Evolutionary conservation across 805 yeast genomes (phyloP).

Genomic region (Vanderwaltozyma yarrowii): DNA sequence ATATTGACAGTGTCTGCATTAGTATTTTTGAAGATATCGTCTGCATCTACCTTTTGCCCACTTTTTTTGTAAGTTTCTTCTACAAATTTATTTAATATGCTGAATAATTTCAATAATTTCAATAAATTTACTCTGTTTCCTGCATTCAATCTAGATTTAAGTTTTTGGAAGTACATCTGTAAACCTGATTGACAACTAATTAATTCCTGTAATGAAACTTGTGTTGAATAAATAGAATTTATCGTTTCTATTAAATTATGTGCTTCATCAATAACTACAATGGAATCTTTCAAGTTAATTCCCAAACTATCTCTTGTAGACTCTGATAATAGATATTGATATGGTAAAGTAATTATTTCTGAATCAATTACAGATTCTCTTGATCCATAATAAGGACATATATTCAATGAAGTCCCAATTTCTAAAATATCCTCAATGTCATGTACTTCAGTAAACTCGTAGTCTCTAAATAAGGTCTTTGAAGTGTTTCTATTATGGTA

Average conservation of each 20-base stretch:
- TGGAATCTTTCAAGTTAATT: conserved; percentile 48
- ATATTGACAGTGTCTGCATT: conserved; percentile 66
- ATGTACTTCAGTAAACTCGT: conserved; percentile 43
- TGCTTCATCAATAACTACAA: conserved; percentile 85
- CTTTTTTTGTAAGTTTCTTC: conserved; percentile 29
- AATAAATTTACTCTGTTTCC: conserved; percentile 61
- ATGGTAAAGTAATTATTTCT: conserved; percentile 78
- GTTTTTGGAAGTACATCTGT: conserved; percentile 45
- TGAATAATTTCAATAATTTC: conserved; percentile 51
- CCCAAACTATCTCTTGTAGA: conserved; percentile 50
- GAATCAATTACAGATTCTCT: conserved; percentile 46
- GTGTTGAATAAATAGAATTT: conserved; percentile 54
- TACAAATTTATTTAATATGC: conserved; percentile 41
- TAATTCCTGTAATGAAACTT: conserved; percentile 43
- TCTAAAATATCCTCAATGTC: conserved; percentile 72
- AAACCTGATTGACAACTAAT: conserved; percentile 37
- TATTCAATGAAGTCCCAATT: conserved; percentile 44
- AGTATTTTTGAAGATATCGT: conserved; percentile 45
- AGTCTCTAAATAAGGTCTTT: conserved; percentile 37
- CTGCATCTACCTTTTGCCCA: conserved; percentile 44
- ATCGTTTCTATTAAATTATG: conserved; percentile 79
- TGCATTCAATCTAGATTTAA: conserved; percentile 53
- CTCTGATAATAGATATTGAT: conserved; percentile 59
- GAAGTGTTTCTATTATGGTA: conserved; percentile 28
- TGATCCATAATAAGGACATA: conserved; percentile 79